Evolutionary conservation across 164 flowering plant genomes (phyloP), one percentile per base, ranked within the genome.

Genomic region (Vitis rupestris): DNA sequence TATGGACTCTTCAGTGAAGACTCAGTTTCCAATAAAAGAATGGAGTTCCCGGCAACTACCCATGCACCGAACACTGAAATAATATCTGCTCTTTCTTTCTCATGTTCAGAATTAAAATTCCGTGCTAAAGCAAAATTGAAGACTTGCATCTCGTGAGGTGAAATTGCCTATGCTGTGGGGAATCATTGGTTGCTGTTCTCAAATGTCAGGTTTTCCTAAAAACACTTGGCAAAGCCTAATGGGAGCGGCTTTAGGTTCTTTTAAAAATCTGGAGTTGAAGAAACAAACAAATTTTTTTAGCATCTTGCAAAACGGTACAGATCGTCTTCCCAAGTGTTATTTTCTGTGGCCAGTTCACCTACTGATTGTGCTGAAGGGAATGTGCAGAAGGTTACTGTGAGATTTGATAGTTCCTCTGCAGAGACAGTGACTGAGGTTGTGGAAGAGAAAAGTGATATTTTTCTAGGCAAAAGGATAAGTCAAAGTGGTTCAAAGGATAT

Each of bases 111-210:
- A 19, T 19, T 19, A 19, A 19, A 19, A 19, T 19, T 19, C 1
- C 1, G 23, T 19, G 23, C 23, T 19, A 19, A 19, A 19, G 23
- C 23, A 19, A 19, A 19, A 19, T 19, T 19, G 23, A 19, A 19
- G 23, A 19, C 23, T 19, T 54, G 66, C 59, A 53, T 30, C 86
- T 61, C 50, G 61, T 54, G 81, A 79, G 66, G 72, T 76, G 44
- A 67, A 82, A 48, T 77, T 90, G 81, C 83, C 94, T 77, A 51
- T 79, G 30, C 72, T 93, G 9, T 95, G 97, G 96, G 98, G 93
- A 81, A 66, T 71, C 27, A 65, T 91, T 19, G 64, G 71, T 7
- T 91, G 94, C 82, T 87, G 73, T 74, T 86, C 90, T 64, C 65
- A 74, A 75, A 16, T 85, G 47, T 15, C 85, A 50, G 89, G 91